These are phyloP conservation scores for Yamadazyma takamatsuzukensis DNA, from an alignment of 805 yeast species.

Conservation along the genomic window DNA sequence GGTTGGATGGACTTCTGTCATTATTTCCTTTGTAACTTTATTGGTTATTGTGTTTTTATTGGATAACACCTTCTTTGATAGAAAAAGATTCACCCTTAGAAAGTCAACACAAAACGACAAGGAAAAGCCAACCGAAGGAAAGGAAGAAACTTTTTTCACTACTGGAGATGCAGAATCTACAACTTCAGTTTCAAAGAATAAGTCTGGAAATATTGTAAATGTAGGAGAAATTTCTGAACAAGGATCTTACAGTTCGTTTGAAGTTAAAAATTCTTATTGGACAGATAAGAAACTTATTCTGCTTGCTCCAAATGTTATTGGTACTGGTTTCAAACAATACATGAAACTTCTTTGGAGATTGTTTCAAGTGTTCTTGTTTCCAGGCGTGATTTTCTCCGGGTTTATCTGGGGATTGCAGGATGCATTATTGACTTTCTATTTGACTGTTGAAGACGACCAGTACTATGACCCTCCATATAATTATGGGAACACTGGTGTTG, in stretches of 20 bases:
- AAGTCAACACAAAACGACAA: constrained; percentile 4
- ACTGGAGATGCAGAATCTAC: background rate
- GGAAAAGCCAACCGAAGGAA: constrained; percentile 1
- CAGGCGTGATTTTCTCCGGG: constrained; percentile 36
- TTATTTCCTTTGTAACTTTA: constrained; percentile 43
- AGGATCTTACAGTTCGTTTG: constrained; percentile 45
- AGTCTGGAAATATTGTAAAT: constrained; percentile 1
- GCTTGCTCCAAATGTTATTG: constrained; percentile 31
- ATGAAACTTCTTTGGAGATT: constrained; percentile 28
- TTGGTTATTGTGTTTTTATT: constrained; percentile 40
- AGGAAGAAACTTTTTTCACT: background rate
- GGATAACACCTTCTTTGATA: constrained; percentile 54
- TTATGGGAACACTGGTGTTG: constrained; percentile 32
- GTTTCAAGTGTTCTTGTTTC: constrained; percentile 32
- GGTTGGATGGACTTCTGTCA: constrained; percentile 48
- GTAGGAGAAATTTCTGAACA: constrained; percentile 7
- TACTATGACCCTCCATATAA: constrained; percentile 33
- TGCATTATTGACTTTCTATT: constrained; percentile 35
- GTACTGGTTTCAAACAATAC: constrained; percentile 41
- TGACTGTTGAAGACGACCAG: constrained; percentile 36
- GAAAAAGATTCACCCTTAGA: constrained; percentile 16
- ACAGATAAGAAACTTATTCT: constrained; percentile 30
- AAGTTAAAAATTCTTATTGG: constrained; percentile 24
- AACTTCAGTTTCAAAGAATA: too few species aligned
- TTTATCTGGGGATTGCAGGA: constrained; percentile 39